phyloP scores from a whole-genome alignment of 2,329 filamentous ascomycete species.

The Fusarium cicatricum region DNA sequence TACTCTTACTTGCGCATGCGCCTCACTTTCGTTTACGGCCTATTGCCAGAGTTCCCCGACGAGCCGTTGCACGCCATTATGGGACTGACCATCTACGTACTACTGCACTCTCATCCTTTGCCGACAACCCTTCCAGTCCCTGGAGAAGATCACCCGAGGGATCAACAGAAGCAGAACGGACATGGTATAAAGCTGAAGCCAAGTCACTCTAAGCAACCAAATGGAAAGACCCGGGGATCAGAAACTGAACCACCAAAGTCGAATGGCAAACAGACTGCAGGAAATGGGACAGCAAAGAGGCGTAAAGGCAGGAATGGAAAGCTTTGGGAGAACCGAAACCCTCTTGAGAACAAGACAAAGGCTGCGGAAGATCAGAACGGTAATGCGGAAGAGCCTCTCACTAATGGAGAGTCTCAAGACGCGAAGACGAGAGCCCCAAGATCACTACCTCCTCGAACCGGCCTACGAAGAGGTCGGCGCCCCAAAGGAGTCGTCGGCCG shows the following conservation, averaged over 20 bases:
- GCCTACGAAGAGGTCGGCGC: neutral
- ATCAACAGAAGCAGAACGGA: neutral
- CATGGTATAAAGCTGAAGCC: neutral
- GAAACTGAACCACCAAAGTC: neutral
- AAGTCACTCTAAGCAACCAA: neutral
- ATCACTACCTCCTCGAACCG: neutral
- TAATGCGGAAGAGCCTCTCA: no score
- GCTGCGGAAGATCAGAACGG: neutral
- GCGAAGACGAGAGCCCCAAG: neutral
- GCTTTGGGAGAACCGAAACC: neutral
- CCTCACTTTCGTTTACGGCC: neutral
- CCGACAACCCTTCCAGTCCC: no score
- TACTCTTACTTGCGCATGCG: constrained; percentile 1
- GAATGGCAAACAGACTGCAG: neutral
- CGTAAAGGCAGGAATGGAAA: neutral
- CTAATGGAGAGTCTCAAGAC: neutral
- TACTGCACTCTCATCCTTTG: neutral
- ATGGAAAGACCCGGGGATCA: neutral
- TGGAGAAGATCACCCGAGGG: neutral
- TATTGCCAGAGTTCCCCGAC: neutral
- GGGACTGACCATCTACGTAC: constrained; percentile 14
- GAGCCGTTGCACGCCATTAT: constrained; percentile 1
- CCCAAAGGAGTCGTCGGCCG: neutral
- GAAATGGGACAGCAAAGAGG: neutral
- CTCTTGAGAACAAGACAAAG: neutral